Conservation (phyloP, 2,329 filamentous ascomycete species). For the Pestalotiopsis sp. region DNA sequence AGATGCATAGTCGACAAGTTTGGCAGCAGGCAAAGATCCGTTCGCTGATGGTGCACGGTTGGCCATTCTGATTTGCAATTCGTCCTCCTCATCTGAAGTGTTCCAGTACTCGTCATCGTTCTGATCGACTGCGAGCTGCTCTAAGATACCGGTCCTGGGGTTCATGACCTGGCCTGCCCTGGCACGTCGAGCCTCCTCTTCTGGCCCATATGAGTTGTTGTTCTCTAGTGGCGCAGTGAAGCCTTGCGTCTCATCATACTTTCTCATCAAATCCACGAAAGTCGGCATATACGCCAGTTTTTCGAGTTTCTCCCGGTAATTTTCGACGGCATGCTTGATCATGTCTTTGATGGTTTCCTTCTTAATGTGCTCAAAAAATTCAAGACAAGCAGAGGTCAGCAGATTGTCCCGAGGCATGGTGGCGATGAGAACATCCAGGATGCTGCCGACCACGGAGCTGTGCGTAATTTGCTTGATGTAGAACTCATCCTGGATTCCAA, state of each 20-base stretch:
- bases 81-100: conserved; percentile 83
- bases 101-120: conserved; percentile 96
- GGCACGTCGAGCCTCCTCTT: conserved; percentile 55
- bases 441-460: conserved; percentile 79
- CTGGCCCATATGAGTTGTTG: conserved; percentile 75
- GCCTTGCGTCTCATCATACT: conserved; percentile 79
- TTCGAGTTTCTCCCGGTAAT: conserved; percentile 77
- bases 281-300: conserved; percentile 82
- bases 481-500: conserved; percentile 87
- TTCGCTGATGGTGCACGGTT: conserved; percentile 52
- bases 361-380: conserved; percentile 90
- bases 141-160: conserved; percentile 64
- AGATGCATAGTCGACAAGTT: conserved; percentile 89
- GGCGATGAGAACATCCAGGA: conserved; percentile 80
- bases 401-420: conserved; percentile 93
- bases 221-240: conserved; percentile 65
- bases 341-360: conserved; percentile 80
- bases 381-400: conserved; percentile 89
- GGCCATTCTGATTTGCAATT: conserved; percentile 42
- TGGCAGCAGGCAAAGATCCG: conserved; percentile 64
- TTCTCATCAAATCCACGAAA: conserved; percentile 74
- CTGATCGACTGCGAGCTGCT: conserved; percentile 73
- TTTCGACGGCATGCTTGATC: conserved; percentile 81
- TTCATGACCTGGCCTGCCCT: conserved; percentile 39
- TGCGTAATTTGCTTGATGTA: conserved; percentile 85